Base-by-base conservation (phyloP, 495 filamentous ascomycete genomes). In the Daldinia loculata region DNA sequence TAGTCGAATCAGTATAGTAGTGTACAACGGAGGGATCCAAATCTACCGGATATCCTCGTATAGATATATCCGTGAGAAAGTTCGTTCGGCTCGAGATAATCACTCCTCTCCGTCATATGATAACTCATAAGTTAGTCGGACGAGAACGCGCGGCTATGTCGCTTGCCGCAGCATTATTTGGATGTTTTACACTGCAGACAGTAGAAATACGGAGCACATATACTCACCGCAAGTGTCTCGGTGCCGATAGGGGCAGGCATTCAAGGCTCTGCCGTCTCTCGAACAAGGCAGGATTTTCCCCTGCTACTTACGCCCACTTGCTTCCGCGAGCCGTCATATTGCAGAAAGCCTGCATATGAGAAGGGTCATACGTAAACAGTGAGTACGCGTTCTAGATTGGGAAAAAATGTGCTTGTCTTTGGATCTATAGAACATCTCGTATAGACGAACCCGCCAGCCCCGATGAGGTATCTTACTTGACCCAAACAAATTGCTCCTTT, bases 231-330 rank as follows among this genome's bases (percentile, higher is more conserved):
- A 45, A 39, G 66, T 73, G 70, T 66, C 57, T 73, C 70, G 70
- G 70, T 58, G 62, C 70, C 66, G 66, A 66, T 45, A 56, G 9
- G 43, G 43, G 50, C 30, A 27, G 58, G 36, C 24, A 36, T 61
- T 66, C 26, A 32, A 56, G 30, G 61, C 51, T 43, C 65, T 45
- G 26, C 36, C 19, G 43, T 39, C 60, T 53, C 56, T 69, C 43
- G 66, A 68, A 64, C 12, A 30, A 55, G 70, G 61, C 34, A 73
- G 36, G 70, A 73, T 73, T 66, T 61, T 64, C 70, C 66, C 61
- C 19, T 57, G 57, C 39, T 56, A 41, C 70, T 58, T 63, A 69
- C 61, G 52, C 52, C 26, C 14, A 36, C 52, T 59, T 56, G 56
- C 56, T 59, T 62, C 36, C 53, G 43, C 66, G 57, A 65, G 62